Evolutionary conservation across 768 basidiomycete genomes (phyloP), one percentile per base, ranked within the genome.

Genomic region (Peribolospora baueri): DNA sequence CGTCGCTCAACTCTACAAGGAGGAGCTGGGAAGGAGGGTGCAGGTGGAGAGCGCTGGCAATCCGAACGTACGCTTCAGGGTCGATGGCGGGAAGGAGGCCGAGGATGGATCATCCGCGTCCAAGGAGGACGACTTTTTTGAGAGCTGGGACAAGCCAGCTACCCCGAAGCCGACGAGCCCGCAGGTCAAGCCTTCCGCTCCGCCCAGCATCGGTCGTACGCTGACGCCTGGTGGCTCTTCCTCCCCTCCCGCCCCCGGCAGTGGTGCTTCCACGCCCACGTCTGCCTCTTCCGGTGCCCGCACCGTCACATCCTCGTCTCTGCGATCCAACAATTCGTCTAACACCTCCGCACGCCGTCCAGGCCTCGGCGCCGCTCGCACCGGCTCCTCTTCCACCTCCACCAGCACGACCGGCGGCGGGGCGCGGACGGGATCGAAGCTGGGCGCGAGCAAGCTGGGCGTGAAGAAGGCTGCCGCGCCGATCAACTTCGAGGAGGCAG

Each of bases 401-500:
- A 53, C 60, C 13, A 63, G 65, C 9, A 60, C 71, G 8, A 46
- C 61, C 11, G 36, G 46, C n/a, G 40, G 67, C 5, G 61, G 8
- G 54, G 56, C 38, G 54, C 67, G 14, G 41, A 62, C 63, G 36
- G 57, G 60, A 10, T 53, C 54, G 7, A 68, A 80, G 62, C 74
- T 82, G 10, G 84, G 83, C 38, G 73, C 74, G 7, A 65, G 64
- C 57, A 67, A 67, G 36, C 74, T 88, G 1, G 90, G 91, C 10
- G 93, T 90, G 7, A 81, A 82, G 65, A 90, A 86, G 66, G 76
- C 86, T 0, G 79, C 77, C 5, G 66, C 75, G 3, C 75, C 82
- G 1, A 79, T 95, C 60, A 80, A 95, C 68, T 98, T 98, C 65
- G 93, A 82, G 14, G 86, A 86, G 61, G 93, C 87, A 0, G 90